A percentile compares a stretch with the other conserved stretches of the same genome.
Evolutionary conservation across 2,329 filamentous ascomycete genomes (phyloP).

Genomic region (Aspergillaceae sp.): DNA sequence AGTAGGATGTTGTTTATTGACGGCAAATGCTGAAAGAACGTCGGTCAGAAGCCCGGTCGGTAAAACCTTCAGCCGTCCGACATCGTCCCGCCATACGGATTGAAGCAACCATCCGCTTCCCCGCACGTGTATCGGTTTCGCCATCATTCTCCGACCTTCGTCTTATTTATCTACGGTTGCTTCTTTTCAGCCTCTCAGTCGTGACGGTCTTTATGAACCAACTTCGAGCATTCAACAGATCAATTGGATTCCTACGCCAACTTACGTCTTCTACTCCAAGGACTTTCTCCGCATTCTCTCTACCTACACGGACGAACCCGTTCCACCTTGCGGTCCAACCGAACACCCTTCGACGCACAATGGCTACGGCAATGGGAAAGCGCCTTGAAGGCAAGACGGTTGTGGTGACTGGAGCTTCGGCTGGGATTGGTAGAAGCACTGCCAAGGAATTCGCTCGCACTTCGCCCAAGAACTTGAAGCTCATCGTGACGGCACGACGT

Average conservation of each 20-base stretch:
- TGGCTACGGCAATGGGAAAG: constrained; percentile 63
- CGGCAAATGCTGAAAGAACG: neutral
- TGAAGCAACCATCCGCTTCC: constrained; percentile 9
- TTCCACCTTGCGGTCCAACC: constrained; percentile 14
- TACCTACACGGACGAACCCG: constrained; percentile 6
- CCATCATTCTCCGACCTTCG: constrained; percentile 4
- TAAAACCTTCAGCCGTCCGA: constrained; percentile 11
- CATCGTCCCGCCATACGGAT: constrained; percentile 3
- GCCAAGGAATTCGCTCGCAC: constrained; percentile 93
- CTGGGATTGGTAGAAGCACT: constrained; percentile 67
- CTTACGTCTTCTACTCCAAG: constrained; percentile 4
- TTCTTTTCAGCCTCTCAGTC: neutral
- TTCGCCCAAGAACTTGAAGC: constrained; percentile 65
- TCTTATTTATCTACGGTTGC: neutral
- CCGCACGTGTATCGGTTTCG: constrained; percentile 8
- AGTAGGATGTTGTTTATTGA: too few relatives aligned
- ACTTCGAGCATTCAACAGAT: constrained; percentile 14
- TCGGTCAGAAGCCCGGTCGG: constrained; percentile 14
- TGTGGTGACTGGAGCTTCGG: constrained; percentile 83
- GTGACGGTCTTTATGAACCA: constrained; percentile 19
- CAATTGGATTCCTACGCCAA: constrained; percentile 16
- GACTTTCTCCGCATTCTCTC: constrained; percentile 12
- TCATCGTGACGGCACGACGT: constrained; percentile 83
- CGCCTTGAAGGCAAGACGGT: constrained; percentile 91
- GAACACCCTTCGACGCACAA: constrained; percentile 36